Base-by-base conservation (phyloP, 129 eudicot species). In the Deinandra increscens region DNA sequence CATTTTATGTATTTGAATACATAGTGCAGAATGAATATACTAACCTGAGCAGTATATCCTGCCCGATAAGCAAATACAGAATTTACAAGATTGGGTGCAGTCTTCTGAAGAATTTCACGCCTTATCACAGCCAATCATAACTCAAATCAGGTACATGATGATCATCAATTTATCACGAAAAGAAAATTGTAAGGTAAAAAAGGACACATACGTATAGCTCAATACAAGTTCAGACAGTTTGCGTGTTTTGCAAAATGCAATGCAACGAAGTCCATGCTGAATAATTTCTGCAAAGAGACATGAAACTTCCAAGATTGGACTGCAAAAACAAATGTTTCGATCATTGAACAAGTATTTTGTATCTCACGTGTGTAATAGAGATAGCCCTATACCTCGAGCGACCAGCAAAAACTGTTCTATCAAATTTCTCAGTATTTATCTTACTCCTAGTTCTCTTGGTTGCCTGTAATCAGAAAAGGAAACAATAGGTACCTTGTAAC, bases 171-270 rank as follows among this genome's bases (percentile, higher is more conserved):
- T 4, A 58, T 31, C 64, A 58, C 14, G 29, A 60, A 22, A 22
- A 13, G 20, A 78, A 69, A 9, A 12, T 9, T 34, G 20, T 53
- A n/a, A 68, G 14, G 62, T 58, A 45, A 56, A 63, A 23, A 45
- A 29, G 46, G 66, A 11, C 56, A 83, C 97, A 34, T 84, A 93
- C 98, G 98, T 87, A 78, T 93, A 85, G 70, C 80, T 83, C 38
- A 93, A 80, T 31, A 93, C 98, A 63, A 93, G 98, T 77, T 93
- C 98, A 79, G 90, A 87, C 62, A 93, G 95, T 79, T 85, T 93
- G 66, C 98, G 90, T 79, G 97, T 83, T 87, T 93, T 93, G 94
- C 98, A 93, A 63, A 93, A 93, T 38, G 98, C 88, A 80, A 93
- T 93, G 75, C 92, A 82, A 50, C 98, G 97, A 55, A 93, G 89